Percentiles rank a stretch among this genome's conserved stretches.
These are phyloP conservation scores for Kurtzmaniella fragi DNA, from an alignment of 805 yeast species.

Conservation along the genomic window DNA sequence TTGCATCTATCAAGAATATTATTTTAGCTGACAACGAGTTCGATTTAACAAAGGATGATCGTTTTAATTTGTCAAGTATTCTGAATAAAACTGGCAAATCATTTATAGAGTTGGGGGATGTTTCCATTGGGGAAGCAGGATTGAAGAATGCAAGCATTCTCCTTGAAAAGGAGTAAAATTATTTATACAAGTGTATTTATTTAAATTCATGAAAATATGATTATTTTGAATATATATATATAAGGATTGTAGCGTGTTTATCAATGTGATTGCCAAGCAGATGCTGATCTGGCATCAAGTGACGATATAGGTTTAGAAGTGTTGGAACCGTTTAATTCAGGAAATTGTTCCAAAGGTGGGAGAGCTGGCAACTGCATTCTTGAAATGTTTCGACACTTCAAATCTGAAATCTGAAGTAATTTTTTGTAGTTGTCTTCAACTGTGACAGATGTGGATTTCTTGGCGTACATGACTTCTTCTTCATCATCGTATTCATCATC, in stretches of 20 bases:
- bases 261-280: no score
- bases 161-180: slow-evolving; percentile 44
- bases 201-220: slow-evolving; percentile 4
- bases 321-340: slow-evolving; percentile 5
- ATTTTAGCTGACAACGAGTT: slow-evolving; percentile 44
- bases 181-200: background rate
- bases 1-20: slow-evolving; percentile 60
- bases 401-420: slow-evolving; percentile 4
- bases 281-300: no score
- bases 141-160: slow-evolving; percentile 77
- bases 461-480: background rate
- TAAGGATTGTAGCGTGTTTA: background rate
- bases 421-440: slow-evolving; percentile 8
- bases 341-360: slow-evolving; percentile 24
- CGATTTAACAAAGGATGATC: slow-evolving; percentile 39
- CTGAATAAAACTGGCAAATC: slow-evolving; percentile 43
- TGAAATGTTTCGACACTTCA: no score
- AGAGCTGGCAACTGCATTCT: background rate
- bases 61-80: slow-evolving; percentile 28
- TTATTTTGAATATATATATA: background rate
- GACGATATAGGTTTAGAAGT: background rate
- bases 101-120: slow-evolving; percentile 53
- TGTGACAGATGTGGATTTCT: background rate
- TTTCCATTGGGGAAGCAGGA: slow-evolving; percentile 67
- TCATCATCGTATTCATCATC: background rate